A percentile compares a stretch with the other conserved stretches of the same genome.
These are phyloP conservation scores for Aaosphaeria pasadenensis DNA, from an alignment of 2,329 filamentous ascomycete genomes.

Conservation along the genomic window DNA sequence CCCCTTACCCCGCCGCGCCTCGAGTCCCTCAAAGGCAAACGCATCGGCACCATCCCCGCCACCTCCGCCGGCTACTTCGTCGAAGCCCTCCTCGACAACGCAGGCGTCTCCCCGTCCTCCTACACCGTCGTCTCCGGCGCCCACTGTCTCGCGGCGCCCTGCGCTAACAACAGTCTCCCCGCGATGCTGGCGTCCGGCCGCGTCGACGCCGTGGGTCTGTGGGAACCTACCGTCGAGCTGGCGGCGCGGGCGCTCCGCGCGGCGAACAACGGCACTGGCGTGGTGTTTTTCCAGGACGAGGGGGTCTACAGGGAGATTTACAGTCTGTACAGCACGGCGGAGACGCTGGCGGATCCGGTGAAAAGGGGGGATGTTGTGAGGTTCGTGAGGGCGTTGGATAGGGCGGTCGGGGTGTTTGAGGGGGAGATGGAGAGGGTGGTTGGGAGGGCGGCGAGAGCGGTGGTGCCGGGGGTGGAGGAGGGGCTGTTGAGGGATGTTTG, in stretches of 20 bases:
- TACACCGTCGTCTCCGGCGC: constrained; percentile 16
- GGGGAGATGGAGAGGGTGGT: constrained; percentile 14
- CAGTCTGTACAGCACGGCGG: constrained; percentile 18
- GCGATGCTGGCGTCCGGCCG: constrained; percentile 8
- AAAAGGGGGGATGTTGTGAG: constrained; percentile 20
- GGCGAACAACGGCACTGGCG: neutral
- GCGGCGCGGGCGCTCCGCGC: constrained; percentile 11
- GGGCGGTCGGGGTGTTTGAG: constrained; percentile 16
- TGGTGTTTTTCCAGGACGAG: constrained; percentile 16
- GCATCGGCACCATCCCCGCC: constrained; percentile 15
- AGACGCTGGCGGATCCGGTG: constrained; percentile 14
- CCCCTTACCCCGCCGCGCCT: constrained; percentile 19
- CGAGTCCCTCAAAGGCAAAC: constrained; percentile 21
- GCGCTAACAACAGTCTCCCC: constrained; percentile 14
- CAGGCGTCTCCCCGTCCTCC: constrained; percentile 11
- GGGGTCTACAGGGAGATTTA: constrained; percentile 24
- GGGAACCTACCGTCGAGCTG: constrained; percentile 25
- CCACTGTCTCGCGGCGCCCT: constrained; percentile 20
- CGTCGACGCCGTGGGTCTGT: constrained; percentile 24
- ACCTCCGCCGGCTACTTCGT: constrained; percentile 18
- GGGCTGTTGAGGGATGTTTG: constrained; percentile 19
- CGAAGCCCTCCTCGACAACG: constrained; percentile 15
- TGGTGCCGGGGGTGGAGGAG: constrained; percentile 11
- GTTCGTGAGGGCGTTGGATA: constrained; percentile 22
- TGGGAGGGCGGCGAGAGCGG: constrained; percentile 11